Conservation (phyloP, 1,139 yeast genomes). For the Diutina rugosa region DNA sequence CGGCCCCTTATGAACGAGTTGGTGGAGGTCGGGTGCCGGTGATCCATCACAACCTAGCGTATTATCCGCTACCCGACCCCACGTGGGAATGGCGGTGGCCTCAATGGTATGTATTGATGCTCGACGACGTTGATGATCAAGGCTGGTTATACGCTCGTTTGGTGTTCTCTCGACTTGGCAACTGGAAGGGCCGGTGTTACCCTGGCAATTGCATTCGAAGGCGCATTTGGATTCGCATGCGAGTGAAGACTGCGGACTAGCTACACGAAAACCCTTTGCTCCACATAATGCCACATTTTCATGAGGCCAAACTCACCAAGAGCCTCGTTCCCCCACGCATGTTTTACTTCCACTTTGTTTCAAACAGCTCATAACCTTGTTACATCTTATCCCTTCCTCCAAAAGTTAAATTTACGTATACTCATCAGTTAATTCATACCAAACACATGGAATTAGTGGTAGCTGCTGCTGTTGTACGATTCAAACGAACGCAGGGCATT, state of each 20-base stretch:
- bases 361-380: neutral
- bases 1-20: constrained; percentile 31
- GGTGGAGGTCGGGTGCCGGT: constrained; percentile 11
- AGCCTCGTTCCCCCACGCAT: neutral
- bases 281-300: neutral
- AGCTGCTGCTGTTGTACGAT: neutral
- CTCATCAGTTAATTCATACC: neutral
- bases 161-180: constrained; percentile 17
- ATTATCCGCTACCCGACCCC: constrained; percentile 51
- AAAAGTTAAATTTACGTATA: too few relatives aligned
- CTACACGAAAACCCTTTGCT: neutral
- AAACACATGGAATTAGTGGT: neutral
- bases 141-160: constrained; percentile 60
- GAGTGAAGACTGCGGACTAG: constrained; percentile 7
- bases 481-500: neutral
- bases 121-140: constrained; percentile 59
- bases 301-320: neutral
- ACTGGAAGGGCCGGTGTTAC: constrained; percentile 51
- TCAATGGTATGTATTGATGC: constrained; percentile 62
- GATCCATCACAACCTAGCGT: constrained; percentile 18
- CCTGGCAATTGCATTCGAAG: constrained; percentile 45
- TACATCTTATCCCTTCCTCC: too few relatives aligned
- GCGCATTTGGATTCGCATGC: constrained; percentile 45
- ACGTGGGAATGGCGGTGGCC: constrained; percentile 68
- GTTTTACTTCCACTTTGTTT: neutral